A percentile compares a stretch with the other conserved stretches of the same genome.
Conservation (phyloP, 331 rosid species). For the Quercus phellos region DNA sequence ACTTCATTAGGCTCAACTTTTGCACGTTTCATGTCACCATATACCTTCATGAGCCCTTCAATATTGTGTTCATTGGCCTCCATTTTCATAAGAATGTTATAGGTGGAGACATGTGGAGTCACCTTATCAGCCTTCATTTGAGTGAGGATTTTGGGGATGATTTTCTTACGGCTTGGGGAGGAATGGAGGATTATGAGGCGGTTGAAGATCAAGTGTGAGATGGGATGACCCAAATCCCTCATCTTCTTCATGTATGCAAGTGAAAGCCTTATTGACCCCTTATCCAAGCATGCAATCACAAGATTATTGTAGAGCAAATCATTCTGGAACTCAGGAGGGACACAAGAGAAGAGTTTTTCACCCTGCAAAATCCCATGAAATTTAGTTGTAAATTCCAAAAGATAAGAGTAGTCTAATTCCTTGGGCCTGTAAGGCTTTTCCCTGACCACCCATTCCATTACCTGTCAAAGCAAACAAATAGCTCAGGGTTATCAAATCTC, state of each 20-base stretch:
- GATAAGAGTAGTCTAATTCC: constrained; percentile 78
- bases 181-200: constrained; percentile 78
- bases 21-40: constrained; percentile 57
- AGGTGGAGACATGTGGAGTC: constrained; percentile 74
- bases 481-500: background rate
- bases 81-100: constrained; percentile 87
- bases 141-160: constrained; percentile 56
- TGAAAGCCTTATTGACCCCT: constrained; percentile 67
- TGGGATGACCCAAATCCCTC: constrained; percentile 71
- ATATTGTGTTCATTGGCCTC: constrained; percentile 76
- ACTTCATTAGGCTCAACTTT: constrained; percentile 80
- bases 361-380: constrained; percentile 80
- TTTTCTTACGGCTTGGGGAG: constrained; percentile 43
- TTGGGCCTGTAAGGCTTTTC: constrained; percentile 74
- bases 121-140: constrained; percentile 92
- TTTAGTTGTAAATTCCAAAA: constrained; percentile 71
- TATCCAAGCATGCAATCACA: constrained; percentile 81
- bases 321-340: constrained; percentile 70
- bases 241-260: constrained; percentile 85
- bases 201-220: constrained; percentile 83
- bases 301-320: constrained; percentile 86
- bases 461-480: constrained; percentile 45
- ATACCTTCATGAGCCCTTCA: constrained; percentile 62
- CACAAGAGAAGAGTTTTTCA: constrained; percentile 56
- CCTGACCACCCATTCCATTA: constrained; percentile 94